Evolutionary conservation across 2,329 filamentous ascomycete genomes (phyloP), one percentile per base, ranked within the genome.

Genomic region (Neospermospora avenae): DNA sequence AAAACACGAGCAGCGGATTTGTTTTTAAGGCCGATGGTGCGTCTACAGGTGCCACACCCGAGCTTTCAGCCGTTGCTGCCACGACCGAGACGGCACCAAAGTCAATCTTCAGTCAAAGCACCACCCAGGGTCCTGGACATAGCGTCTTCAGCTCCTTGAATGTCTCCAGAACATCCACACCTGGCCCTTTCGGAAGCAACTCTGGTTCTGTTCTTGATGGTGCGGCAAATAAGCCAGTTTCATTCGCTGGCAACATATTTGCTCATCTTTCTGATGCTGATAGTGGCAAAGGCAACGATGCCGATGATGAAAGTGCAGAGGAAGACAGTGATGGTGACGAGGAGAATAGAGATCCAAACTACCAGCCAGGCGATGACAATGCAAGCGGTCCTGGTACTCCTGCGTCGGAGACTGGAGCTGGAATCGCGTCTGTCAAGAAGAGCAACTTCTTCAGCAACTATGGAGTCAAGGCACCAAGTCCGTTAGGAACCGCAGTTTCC

Each of bases 191-290:
- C 31, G 62, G 63, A 56, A 66, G 62, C 41, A 41, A 51, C 41
- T 59, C 57, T 37, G 66, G 66, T 35, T 70, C 70, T 18, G 65
- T 72, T 37, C 60, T 71, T 25, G 69, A 69, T 53, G 62, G 62
- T 61, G 57, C 58, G n/a, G 46, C 65, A 13, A 63, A 60, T 20
- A 68, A 70, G 35, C 58, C 63, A 11, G 35, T 58, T 11, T 39
- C 62, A n/a, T 63, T 65, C 58, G 53, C 57, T 44, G 67, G 72
- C 48, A 85, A 86, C 68, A 84, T 85, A 53, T 87, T 87, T 68
- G 80, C 79, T 24, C 81, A 86, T 65, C 76, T 86, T 7, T 85
- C 83, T 1, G 82, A 84, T 67, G 76, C 75, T 34, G 82, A 79
- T 54, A 84, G 82, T 63, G 79, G 79, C 0, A 75, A 77, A 37